Evolutionary conservation across 306 rosid species (phyloP), one percentile per base, ranked within the genome.

Genomic region (Alnus glutinosa): DNA sequence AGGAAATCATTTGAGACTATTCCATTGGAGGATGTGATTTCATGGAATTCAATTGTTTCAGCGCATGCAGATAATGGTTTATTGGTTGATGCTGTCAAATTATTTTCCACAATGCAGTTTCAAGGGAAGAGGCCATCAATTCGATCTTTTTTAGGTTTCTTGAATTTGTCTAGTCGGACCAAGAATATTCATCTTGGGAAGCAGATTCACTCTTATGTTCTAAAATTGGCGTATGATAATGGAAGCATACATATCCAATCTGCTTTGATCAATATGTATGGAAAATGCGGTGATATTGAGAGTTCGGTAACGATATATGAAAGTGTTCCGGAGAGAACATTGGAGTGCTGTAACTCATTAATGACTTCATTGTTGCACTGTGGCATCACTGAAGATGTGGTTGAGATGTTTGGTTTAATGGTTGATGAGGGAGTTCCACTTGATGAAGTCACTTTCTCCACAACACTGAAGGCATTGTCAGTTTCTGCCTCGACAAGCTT

Each of bases 31-130:
- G 89, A 90, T 79, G 92, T 92, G 75, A 95, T 92, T 87, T 95
- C 98, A 3, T 95, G 98, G 98, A 94, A 92, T 78, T 95, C 98
- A 18, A 78, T 95, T 70, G 86, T 90, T 81, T 86, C 79, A 79
- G 94, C 91, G 64, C 72, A 80, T 74, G 85, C 90, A 0, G 89
- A 85, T 5, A 84, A 73, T 12, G 73, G 77, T 80, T 68, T 88
- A 50, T 75, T 82, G 42, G 18, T 32, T 42, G 88, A 89, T 50
- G 89, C 94, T 74, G 77, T 90, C 66, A 80, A 84, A 72, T 70
- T 85, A 23, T 89, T 91, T 79, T 74, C 81, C 54, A 69, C 44
- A 77, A 95, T 91, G 98, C 92, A 85, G 77, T 18, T 80, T 32
- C 83, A 86, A 88, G 94, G 88, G 74, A 89, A 89, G 64, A 86